Evolutionary conservation across 2,329 filamentous ascomycete genomes (phyloP).

Genomic region (Fusarium palustre): DNA sequence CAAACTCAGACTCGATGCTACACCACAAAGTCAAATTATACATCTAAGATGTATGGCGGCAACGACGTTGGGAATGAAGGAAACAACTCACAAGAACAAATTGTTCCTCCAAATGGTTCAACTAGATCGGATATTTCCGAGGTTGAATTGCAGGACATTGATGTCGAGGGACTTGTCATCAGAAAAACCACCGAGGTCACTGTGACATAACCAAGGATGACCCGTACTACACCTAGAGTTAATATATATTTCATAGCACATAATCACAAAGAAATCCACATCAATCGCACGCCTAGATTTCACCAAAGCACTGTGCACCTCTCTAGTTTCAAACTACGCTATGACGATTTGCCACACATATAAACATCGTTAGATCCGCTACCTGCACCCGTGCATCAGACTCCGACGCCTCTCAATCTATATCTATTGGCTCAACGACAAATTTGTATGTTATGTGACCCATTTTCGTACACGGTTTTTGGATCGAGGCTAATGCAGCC

Average conservation of each 20-base stretch:
- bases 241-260: background rate
- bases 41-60: slow-evolving; percentile 3
- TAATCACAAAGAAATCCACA: slow-evolving; percentile 1
- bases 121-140: slow-evolving; percentile 18
- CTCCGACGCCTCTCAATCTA: too few species aligned
- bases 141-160: slow-evolving; percentile 21
- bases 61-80: slow-evolving; percentile 1
- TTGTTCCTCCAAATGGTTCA: slow-evolving; percentile 24
- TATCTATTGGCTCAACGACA: too few species aligned
- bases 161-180: slow-evolving; percentile 30
- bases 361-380: too few species aligned
- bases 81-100: slow-evolving; percentile 25
- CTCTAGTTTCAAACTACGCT: too few species aligned
- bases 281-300: too few species aligned
- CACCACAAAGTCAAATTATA: slow-evolving; percentile 20
- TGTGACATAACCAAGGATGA: background rate
- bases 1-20: slow-evolving; percentile 23
- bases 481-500: too few species aligned
- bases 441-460: too few species aligned
- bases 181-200: slow-evolving; percentile 41
- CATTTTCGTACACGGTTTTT: too few species aligned
- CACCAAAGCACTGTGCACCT: too few species aligned
- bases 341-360: too few species aligned
- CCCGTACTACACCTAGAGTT: fast-evolving
- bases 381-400: too few species aligned